Percentiles rank a stretch among this genome's conserved stretches.
Evolutionary conservation across 306 rosid genomes (phyloP).

Genomic region (Rosa rugosa): DNA sequence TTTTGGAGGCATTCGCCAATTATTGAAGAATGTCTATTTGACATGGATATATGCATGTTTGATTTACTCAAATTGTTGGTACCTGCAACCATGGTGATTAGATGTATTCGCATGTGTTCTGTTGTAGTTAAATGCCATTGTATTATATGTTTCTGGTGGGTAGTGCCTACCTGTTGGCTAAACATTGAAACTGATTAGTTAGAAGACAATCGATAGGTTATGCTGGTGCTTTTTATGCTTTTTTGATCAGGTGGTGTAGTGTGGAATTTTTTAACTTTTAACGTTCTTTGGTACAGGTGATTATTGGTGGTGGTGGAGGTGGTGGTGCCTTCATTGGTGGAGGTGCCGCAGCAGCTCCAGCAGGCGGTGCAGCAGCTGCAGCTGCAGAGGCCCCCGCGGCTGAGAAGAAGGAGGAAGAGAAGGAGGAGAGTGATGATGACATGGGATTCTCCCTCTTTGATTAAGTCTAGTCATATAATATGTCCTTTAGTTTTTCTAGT

Average conservation of each 20-base stretch:
- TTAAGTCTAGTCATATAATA: constrained; percentile 36
- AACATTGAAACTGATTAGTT: neutral
- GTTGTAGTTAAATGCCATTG: neutral
- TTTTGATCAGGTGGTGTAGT: neutral
- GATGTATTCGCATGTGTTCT: neutral
- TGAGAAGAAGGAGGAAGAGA: constrained; percentile 62
- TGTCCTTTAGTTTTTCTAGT: constrained; percentile 15
- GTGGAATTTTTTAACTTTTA: neutral
- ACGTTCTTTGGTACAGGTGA: constrained; percentile 41
- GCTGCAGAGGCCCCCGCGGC: constrained; percentile 42
- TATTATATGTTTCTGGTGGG: neutral
- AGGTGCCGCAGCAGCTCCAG: constrained; percentile 53
- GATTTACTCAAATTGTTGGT: too few species aligned
- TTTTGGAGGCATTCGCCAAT: too few species aligned
- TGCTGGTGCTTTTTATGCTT: neutral
- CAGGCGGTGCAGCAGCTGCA: constrained; percentile 52
- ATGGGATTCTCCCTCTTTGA: constrained; percentile 88
- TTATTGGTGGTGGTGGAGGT: constrained; percentile 52
- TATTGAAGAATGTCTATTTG: too few species aligned
- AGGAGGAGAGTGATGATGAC: constrained; percentile 78
- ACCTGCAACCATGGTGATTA: too few species aligned
- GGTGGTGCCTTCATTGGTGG: constrained; percentile 48
- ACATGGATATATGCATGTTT: too few species aligned
- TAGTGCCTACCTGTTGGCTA: neutral
- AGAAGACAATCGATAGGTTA: neutral